Conservation (phyloP, 2,329 filamentous ascomycete species). For the Xylariaceae sp. region DNA sequence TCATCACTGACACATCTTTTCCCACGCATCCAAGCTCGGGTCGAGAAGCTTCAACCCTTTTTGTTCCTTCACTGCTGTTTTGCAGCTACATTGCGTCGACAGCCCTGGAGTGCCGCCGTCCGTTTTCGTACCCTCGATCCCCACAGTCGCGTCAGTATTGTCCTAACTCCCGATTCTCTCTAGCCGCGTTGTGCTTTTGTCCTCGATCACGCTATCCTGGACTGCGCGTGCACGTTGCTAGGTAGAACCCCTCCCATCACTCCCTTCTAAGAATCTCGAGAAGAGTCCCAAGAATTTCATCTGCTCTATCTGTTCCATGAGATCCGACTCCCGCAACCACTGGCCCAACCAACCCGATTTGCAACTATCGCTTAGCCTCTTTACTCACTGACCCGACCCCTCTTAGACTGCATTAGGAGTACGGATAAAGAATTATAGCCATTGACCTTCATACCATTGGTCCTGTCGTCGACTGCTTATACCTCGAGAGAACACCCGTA, state of each 20-base stretch:
- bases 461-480: not conserved
- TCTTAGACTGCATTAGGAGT: too few relatives aligned
- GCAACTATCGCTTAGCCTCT: not conserved
- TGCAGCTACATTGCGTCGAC: constrained; percentile 12
- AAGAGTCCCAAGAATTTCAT: too few relatives aligned
- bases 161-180: constrained; percentile 11
- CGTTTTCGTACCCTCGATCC: constrained; percentile 21
- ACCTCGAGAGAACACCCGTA: not conserved
- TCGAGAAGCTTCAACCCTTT: not conserved
- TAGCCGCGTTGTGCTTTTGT: constrained; percentile 25
- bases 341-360: not conserved
- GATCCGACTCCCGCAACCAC: not conserved
- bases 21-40: constrained; percentile 6
- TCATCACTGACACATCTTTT: constrained; percentile 4
- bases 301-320: too few relatives aligned
- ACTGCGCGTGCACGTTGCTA: constrained; percentile 26
- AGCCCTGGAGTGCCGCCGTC: constrained; percentile 22
- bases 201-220: constrained; percentile 25
- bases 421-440: not conserved
- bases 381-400: not conserved
- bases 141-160: constrained; percentile 20
- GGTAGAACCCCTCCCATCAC: constrained; percentile 15
- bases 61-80: constrained; percentile 10
- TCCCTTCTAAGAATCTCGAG: too few relatives aligned
- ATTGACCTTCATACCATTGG: not conserved